phyloP scores from a whole-genome alignment of 2,329 filamentous ascomycete species.

The Capronia coronata region DNA sequence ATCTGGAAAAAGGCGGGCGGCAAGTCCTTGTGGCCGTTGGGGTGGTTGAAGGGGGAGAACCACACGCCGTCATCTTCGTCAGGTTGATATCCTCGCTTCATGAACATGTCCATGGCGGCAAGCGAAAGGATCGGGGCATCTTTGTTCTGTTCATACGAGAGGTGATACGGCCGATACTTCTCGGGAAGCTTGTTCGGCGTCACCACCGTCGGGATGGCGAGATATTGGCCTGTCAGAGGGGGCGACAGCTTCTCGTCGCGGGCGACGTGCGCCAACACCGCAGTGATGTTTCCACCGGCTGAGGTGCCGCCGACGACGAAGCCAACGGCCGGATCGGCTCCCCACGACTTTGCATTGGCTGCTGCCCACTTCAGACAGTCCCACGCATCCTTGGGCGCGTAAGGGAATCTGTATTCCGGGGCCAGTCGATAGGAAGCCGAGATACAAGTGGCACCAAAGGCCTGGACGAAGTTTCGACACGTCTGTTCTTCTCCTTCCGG shows the following conservation, averaged over 20 bases:
- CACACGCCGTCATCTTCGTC: constrained; percentile 21
- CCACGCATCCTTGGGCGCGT: constrained; percentile 26
- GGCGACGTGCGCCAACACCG: constrained; percentile 34
- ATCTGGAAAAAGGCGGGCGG: constrained; percentile 30
- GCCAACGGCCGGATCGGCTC: constrained; percentile 39
- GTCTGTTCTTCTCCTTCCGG: constrained; percentile 27
- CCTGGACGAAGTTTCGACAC: constrained; percentile 25
- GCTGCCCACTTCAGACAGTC: constrained; percentile 30
- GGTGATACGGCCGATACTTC: constrained; percentile 33
- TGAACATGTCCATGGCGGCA: constrained; percentile 29
- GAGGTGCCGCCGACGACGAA: constrained; percentile 48
- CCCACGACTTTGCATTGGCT: constrained; percentile 34
- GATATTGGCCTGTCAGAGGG: constrained; percentile 44
- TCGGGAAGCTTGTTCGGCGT: constrained; percentile 32
- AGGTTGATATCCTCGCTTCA: constrained; percentile 22
- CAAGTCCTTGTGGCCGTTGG: constrained; percentile 29
- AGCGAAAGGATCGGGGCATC: constrained; percentile 35
- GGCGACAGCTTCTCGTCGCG: constrained; percentile 35
- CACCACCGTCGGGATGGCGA: constrained; percentile 39
- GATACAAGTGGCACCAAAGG: constrained; percentile 25
- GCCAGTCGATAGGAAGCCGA: constrained; percentile 25
- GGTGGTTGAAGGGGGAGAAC: constrained; percentile 21
- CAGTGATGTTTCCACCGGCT: constrained; percentile 38
- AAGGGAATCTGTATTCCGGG: constrained; percentile 27
- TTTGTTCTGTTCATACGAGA: constrained; percentile 39